Conservation (phyloP, 768 basidiomycete genomes). For the Glaciozyma antarctica region DNA sequence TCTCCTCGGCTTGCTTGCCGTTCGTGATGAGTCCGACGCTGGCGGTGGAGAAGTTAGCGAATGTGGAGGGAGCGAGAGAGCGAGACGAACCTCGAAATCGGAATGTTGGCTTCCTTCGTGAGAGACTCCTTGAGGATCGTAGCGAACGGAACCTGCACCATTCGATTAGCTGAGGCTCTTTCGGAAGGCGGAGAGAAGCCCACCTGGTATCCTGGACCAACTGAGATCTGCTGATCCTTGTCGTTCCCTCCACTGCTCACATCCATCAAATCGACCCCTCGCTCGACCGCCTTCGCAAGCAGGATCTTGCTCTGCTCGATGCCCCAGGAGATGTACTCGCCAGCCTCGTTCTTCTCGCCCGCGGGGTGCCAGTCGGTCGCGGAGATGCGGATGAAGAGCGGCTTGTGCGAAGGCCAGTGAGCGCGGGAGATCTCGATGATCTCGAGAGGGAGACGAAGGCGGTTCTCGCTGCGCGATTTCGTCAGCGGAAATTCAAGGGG, state of each 20-base stretch:
- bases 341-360: constrained; percentile 53
- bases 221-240: constrained; percentile 41
- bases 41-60: background rate
- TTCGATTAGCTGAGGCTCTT: constrained; percentile 36
- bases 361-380: constrained; percentile 58
- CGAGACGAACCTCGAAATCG: constrained; percentile 6
- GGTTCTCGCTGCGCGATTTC: constrained; percentile 42
- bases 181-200: too few species aligned
- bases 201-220: constrained; percentile 53
- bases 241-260: constrained; percentile 60
- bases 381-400: constrained; percentile 63
- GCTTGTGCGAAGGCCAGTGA: constrained; percentile 52
- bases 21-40: constrained; percentile 65
- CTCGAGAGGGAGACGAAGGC: constrained; percentile 58
- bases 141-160: constrained; percentile 41
- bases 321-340: constrained; percentile 61
- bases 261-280: constrained; percentile 71
- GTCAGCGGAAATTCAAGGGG: constrained; percentile 31
- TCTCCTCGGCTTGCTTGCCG: constrained; percentile 50
- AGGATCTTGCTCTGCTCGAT: constrained; percentile 59
- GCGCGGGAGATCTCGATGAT: constrained; percentile 49
- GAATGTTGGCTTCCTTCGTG: constrained; percentile 33
- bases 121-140: constrained; percentile 50
- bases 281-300: constrained; percentile 36
- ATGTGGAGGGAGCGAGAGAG: constrained; percentile 38